Evolutionary conservation across 768 basidiomycete genomes (phyloP).

Genomic region (Mycena polygramma): DNA sequence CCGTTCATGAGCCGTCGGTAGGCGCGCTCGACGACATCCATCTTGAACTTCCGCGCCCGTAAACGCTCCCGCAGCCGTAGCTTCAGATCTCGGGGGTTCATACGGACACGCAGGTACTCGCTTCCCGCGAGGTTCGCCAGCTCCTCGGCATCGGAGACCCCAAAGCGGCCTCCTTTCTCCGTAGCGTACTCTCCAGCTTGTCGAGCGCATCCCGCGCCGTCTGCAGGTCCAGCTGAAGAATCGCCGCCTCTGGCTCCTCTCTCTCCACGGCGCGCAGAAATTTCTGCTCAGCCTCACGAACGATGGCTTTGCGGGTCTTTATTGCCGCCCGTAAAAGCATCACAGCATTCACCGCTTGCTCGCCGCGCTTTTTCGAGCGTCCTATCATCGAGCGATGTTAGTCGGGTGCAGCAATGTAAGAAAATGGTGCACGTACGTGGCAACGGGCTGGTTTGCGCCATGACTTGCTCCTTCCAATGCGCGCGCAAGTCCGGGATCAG

Average conservation of each 20-base stretch:
- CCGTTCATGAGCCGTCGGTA: background rate
- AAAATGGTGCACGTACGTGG: background rate
- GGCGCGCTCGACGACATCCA: constrained; percentile 7
- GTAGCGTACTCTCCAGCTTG: background rate
- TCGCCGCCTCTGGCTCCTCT: background rate
- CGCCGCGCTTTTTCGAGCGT: background rate
- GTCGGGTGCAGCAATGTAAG: background rate
- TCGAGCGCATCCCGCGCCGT: background rate
- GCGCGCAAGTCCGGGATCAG: constrained; percentile 35
- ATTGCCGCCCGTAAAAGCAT: background rate
- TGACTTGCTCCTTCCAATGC: constrained; percentile 51
- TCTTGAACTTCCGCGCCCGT: constrained; percentile 11
- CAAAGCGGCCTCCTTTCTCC: constrained; percentile 7
- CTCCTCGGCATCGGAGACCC: background rate
- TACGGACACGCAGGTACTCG: background rate
- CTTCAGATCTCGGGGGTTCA: constrained; percentile 19
- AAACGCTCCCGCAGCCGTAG: constrained; percentile 12
- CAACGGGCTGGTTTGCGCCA: constrained; percentile 39
- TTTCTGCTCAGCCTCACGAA: background rate
- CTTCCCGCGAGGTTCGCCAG: background rate
- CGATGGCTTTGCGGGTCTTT: background rate
- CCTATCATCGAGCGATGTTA: background rate
- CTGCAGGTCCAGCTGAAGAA: background rate
- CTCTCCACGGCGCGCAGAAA: background rate
- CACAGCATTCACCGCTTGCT: constrained; percentile 4